Percentiles rank a stretch among this genome's conserved stretches.
Evolutionary conservation across 371 early-diverging fungal genomes (phyloP).

Genomic region (Smittium mucronatum): DNA sequence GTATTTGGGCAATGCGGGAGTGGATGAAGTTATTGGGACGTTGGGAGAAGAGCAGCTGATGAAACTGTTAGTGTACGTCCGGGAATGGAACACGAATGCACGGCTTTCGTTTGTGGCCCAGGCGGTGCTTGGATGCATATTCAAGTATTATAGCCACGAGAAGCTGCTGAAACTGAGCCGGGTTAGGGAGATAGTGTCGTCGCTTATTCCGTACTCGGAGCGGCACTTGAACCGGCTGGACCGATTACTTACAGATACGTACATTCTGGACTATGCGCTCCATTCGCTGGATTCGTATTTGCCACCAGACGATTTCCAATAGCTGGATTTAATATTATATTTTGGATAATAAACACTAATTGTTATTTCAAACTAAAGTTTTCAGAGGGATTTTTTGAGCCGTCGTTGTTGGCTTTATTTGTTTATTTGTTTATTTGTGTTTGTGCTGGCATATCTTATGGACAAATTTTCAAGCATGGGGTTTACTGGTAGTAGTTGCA

Average conservation of each 20-base stretch:
- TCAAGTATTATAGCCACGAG: conserved; percentile 47
- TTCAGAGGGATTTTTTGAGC: no score
- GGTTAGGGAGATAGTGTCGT: conserved; percentile 55
- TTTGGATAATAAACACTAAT: no score
- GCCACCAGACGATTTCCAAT: neutral
- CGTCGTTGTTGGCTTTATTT: no score
- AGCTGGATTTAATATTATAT: no score
- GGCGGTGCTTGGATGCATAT: conserved; percentile 59
- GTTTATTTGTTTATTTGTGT: no score
- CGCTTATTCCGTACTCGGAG: conserved; percentile 80
- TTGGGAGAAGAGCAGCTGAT: conserved; percentile 40
- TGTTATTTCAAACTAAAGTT: no score
- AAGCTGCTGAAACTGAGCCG: conserved; percentile 54
- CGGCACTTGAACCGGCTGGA: conserved; percentile 79
- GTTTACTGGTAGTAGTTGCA: no score
- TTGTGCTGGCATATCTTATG: no score
- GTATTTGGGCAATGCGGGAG: conserved; percentile 17
- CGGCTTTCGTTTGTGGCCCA: conserved; percentile 70
- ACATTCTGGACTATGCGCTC: conserved; percentile 74
- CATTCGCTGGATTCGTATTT: conserved; percentile 45
- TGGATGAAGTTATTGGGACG: conserved; percentile 27
- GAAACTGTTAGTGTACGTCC: conserved; percentile 64
- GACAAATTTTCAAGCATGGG: no score
- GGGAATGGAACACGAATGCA: conserved; percentile 91
- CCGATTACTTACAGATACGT: conserved; percentile 67